Percentiles rank a stretch among this genome's conserved stretches.
Evolutionary conservation across 1,284 basidiomycete species (phyloP).

Genomic region (Sanghuangporus sanghuang): DNA sequence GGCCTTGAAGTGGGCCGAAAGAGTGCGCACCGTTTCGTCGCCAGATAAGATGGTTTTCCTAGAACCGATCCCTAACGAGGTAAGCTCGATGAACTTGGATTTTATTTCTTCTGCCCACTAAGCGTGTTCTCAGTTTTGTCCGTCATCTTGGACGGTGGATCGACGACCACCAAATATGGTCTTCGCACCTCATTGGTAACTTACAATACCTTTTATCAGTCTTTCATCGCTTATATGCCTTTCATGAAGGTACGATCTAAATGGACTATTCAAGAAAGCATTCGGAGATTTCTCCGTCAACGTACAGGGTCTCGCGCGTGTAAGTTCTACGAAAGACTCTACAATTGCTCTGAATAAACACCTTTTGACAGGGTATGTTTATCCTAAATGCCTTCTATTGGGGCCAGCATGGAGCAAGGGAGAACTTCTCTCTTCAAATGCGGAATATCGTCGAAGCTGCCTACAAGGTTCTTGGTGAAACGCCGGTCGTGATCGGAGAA

Average conservation of each 20-base stretch:
- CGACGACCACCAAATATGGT: constrained; percentile 71
- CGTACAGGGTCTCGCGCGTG: constrained; percentile 83
- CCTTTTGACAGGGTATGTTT: constrained; percentile 70
- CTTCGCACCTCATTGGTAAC: constrained; percentile 86
- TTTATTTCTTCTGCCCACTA: neutral
- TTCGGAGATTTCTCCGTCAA: constrained; percentile 84
- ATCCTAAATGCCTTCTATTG: constrained; percentile 77
- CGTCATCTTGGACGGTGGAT: constrained; percentile 64
- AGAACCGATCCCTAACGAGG: constrained; percentile 90
- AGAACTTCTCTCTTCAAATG: constrained; percentile 82
- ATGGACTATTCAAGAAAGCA: constrained; percentile 76
- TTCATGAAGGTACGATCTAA: constrained; percentile 78
- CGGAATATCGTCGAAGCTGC: constrained; percentile 69
- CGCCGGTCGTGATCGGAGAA: constrained; percentile 83
- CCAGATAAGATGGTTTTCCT: constrained; percentile 70
- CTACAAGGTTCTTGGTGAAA: constrained; percentile 67
- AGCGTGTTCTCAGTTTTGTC: constrained; percentile 56
- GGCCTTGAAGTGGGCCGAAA: constrained; percentile 63
- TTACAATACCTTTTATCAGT: neutral
- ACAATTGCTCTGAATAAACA: neutral
- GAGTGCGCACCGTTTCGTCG: constrained; percentile 48
- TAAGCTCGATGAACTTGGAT: constrained; percentile 27
- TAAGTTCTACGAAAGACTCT: constrained; percentile 30
- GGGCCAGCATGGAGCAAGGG: constrained; percentile 73
- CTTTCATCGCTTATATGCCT: neutral